Percentiles rank a stretch among this genome's conserved stretches.
phyloP scores from a whole-genome alignment of 116 monocot species.

The Iris pallida region DNA sequence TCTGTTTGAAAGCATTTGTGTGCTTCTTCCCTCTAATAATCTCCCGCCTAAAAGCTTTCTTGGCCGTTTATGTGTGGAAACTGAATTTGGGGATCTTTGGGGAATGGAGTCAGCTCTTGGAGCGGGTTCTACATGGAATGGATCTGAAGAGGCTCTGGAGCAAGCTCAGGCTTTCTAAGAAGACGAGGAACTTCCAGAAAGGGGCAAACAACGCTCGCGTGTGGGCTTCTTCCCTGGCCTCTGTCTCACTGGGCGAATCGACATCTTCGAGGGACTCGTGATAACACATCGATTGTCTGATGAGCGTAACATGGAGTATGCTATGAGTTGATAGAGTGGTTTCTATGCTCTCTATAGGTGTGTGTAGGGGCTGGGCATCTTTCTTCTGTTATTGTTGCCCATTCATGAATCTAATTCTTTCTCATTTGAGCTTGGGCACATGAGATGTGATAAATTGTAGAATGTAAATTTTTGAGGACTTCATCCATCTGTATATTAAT shows the following conservation, averaged over 20 bases:
- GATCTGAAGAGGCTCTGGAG: constrained; percentile 66
- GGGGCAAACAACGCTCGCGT: constrained; percentile 78
- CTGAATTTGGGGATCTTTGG: constrained; percentile 30
- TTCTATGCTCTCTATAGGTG: not conserved
- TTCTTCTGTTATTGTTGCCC: not conserved
- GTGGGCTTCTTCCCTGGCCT: constrained; percentile 86
- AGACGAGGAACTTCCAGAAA: constrained; percentile 59
- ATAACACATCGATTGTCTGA: not conserved
- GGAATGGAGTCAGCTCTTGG: constrained; percentile 44
- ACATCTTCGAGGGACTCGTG: constrained; percentile 43
- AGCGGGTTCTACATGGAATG: constrained; percentile 36
- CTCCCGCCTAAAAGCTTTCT: constrained; percentile 39
- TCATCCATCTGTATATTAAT: constrained; percentile 18
- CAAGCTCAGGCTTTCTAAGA: constrained; percentile 61
- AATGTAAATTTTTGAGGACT: constrained; percentile 29
- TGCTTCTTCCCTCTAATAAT: constrained; percentile 40
- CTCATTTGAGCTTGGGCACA: constrained; percentile 3
- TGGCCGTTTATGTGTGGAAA: constrained; percentile 12
- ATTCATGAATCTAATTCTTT: constrained; percentile 4
- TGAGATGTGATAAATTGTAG: constrained; percentile 3
- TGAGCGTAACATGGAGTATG: not conserved
- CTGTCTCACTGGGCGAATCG: constrained; percentile 76
- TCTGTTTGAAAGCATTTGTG: constrained; percentile 36
- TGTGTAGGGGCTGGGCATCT: not conserved
- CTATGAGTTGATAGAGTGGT: not conserved